phyloP scores from a whole-genome alignment of 177 flowering plant species.

The Vitis hybrid region DNA sequence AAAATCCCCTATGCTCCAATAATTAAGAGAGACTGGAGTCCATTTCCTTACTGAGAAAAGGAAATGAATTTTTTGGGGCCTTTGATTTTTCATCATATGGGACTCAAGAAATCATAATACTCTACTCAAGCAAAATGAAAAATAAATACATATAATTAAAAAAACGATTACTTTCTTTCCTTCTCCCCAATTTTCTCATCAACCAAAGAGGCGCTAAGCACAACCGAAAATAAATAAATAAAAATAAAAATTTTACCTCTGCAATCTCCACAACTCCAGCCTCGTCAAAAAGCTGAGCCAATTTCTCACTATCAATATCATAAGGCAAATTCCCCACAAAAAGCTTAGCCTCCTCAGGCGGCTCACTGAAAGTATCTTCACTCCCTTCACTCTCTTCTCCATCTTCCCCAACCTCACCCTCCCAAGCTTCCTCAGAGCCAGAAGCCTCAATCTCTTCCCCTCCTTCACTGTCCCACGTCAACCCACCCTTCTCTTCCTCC shows the following conservation, averaged over 20 bases:
- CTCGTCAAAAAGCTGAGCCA: slow-evolving; percentile 53
- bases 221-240: neutral
- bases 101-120: no score
- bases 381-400: slow-evolving; percentile 12
- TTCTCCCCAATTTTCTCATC: no score
- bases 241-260: slow-evolving; percentile 37
- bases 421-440: slow-evolving; percentile 17
- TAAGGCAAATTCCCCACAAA: slow-evolving; percentile 67
- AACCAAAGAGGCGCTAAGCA: no score
- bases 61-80: no score
- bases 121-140: neutral
- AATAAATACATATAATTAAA: neutral
- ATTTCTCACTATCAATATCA: slow-evolving; percentile 51
- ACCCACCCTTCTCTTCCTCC: slow-evolving; percentile 12
- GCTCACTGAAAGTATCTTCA: slow-evolving; percentile 30
- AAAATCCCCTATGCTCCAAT: neutral
- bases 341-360: slow-evolving; percentile 64
- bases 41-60: no score
- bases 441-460: slow-evolving; percentile 16
- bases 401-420: slow-evolving; percentile 16
- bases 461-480: slow-evolving; percentile 10
- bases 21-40: neutral
- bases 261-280: slow-evolving; percentile 70
- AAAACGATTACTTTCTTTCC: no score
- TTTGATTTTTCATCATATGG: no score